Evolutionary conservation across 768 basidiomycete species (phyloP).

Genomic region (Galerina sulciceps): DNA sequence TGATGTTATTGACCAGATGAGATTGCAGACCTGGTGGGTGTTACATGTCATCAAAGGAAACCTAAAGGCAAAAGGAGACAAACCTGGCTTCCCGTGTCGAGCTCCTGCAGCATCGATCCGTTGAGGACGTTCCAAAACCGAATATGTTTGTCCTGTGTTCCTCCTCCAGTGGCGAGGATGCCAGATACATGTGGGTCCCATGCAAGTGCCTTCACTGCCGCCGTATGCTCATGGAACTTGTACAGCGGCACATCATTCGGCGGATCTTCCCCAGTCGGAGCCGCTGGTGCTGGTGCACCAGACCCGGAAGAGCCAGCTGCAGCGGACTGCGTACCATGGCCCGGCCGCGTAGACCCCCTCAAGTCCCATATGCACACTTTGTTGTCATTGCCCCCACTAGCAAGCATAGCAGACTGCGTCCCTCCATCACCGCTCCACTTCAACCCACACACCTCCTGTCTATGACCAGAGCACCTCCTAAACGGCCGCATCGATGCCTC

Average conservation of each 20-base stretch:
- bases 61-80: conserved; percentile 23
- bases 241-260: conserved; percentile 73
- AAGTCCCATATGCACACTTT: conserved; percentile 98
- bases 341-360: conserved; percentile 60
- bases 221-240: conserved; percentile 96
- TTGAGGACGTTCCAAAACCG: conserved; percentile 95
- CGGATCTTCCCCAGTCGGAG: conserved; percentile 30
- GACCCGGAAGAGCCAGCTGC: no score
- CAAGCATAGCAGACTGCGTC: conserved; percentile 60
- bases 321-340: conserved; percentile 14
- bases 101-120: conserved; percentile 82
- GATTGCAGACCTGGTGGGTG: conserved; percentile 82
- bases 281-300: conserved; percentile 24
- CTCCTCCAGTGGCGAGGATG: conserved; percentile 92
- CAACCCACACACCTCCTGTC: conserved; percentile 95
- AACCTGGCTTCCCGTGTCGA: conserved; percentile 97
- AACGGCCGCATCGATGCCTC: conserved; percentile 69
- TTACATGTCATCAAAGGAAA: conserved; percentile 17
- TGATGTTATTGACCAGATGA: conserved; percentile 94
- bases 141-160: conserved; percentile 98
- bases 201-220: conserved; percentile 96
- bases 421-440: conserved; percentile 78
- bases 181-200: conserved; percentile 97
- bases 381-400: conserved; percentile 98
- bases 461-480: conserved; percentile 71